Evolutionary conservation across 305 asterid genomes (phyloP).

Genomic region (Fraxinus platypoda): DNA sequence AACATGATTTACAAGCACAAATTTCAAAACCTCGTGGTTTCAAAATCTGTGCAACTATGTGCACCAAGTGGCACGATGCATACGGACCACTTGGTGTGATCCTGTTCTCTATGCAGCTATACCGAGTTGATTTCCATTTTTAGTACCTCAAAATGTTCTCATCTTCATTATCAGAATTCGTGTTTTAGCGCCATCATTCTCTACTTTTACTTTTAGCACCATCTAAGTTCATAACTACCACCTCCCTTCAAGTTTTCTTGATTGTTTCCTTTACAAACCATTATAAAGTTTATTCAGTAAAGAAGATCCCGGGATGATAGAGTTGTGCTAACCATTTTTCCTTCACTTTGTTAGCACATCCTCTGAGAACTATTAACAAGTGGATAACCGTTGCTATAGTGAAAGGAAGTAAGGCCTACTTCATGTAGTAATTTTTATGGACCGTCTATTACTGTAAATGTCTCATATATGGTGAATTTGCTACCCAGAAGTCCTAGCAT

Average conservation of each 20-base stretch:
- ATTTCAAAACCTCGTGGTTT: neutral
- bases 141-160: neutral
- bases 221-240: neutral
- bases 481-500: neutral
- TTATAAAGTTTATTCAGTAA: neutral
- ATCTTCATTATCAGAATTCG: neutral
- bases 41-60: neutral
- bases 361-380: neutral
- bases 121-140: neutral
- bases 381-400: neutral
- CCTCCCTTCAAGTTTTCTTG: neutral
- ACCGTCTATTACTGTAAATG: neutral
- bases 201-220: neutral
- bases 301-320: neutral
- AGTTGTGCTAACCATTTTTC: neutral
- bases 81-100: neutral
- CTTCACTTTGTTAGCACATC: neutral
- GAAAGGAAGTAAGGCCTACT: neutral
- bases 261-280: neutral
- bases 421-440: neutral
- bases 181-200: neutral
- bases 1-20: neutral
- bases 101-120: neutral
- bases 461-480: neutral
- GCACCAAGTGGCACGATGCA: neutral